Evolutionary conservation across 768 basidiomycete species (phyloP).

Genomic region (Pulveroboletus sp.): DNA sequence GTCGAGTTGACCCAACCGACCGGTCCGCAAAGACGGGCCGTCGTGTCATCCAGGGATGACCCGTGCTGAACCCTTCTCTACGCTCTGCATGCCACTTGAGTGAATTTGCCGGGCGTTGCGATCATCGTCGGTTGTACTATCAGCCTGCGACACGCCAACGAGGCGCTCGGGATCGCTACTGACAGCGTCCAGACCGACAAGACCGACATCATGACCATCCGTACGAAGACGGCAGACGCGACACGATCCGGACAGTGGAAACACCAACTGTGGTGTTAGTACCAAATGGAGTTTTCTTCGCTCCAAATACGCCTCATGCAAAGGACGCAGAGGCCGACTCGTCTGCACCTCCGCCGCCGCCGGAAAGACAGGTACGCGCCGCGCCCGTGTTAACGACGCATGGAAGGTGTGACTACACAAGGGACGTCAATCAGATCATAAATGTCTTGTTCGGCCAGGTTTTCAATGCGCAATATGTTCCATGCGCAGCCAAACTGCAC

Average conservation of each 20-base stretch:
- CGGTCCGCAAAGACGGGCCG: no score
- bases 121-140: constrained; percentile 43
- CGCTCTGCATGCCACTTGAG: background rate
- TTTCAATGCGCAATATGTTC: no score
- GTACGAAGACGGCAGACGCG: background rate
- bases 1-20: no score
- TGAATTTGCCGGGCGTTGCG: constrained; percentile 25
- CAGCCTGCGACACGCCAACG: constrained; percentile 39
- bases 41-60: no score
- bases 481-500: no score
- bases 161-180: constrained; percentile 42
- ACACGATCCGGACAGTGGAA: no score
- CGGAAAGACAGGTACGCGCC: background rate
- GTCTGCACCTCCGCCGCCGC: constrained; percentile 4
- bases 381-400: background rate
- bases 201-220: background rate
- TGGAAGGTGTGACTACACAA: no score
- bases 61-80: no score
- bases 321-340: constrained; percentile 5
- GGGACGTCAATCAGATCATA: no score
- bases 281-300: constrained; percentile 14
- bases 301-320: constrained; percentile 20
- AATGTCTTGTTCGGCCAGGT: no score
- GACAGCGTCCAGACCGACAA: constrained; percentile 30
- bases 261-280: no score